Percentiles rank a stretch among this genome's conserved stretches.
Conservation (phyloP, 2,329 filamentous ascomycete genomes). For the Fusarium sp. region DNA sequence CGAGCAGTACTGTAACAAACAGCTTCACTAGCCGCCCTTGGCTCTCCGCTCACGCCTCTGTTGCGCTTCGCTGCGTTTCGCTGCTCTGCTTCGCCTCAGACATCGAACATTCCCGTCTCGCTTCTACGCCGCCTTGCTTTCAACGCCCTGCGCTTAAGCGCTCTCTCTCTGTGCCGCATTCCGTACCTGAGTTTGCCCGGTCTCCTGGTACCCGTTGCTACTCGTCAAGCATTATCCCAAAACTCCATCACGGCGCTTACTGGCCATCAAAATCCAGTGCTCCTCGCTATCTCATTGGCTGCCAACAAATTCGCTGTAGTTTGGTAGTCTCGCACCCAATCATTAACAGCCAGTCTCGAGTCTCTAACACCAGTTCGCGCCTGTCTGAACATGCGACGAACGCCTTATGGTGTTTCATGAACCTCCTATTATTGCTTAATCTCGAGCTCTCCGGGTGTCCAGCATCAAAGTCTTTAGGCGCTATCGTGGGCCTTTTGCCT, state of each 20-base stretch:
- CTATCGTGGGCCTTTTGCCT: conserved; percentile 42
- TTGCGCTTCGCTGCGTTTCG: background rate
- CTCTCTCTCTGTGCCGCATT: conserved; percentile 39
- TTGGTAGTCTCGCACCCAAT: conserved; percentile 36
- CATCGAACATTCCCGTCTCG: conserved; percentile 24
- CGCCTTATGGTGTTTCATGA: conserved; percentile 45
- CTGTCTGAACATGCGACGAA: conserved; percentile 45
- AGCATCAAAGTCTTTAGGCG: conserved; percentile 40
- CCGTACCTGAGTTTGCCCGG: conserved; percentile 30
- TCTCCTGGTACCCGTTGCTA: conserved; percentile 32
- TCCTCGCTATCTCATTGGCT: conserved; percentile 38
- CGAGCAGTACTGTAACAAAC: conserved; percentile 12
- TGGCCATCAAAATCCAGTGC: conserved; percentile 18
- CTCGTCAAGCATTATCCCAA: conserved; percentile 33
- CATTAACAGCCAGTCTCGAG: conserved; percentile 30
- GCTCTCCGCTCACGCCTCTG: conserved; percentile 14
- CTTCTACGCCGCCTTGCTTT: conserved; percentile 18
- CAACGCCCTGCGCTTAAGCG: conserved; percentile 35
- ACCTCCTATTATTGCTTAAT: conserved; percentile 39
- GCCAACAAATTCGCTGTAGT: conserved; percentile 33
- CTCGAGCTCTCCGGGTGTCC: conserved; percentile 22
- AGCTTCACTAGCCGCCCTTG: conserved; percentile 36
- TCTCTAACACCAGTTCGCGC: conserved; percentile 35
- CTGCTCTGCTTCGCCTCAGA: conserved; percentile 27
- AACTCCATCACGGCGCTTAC: conserved; percentile 45